Evolutionary conservation across 139 green algal species (phyloP).

Genomic region (Chlorella sp.): DNA sequence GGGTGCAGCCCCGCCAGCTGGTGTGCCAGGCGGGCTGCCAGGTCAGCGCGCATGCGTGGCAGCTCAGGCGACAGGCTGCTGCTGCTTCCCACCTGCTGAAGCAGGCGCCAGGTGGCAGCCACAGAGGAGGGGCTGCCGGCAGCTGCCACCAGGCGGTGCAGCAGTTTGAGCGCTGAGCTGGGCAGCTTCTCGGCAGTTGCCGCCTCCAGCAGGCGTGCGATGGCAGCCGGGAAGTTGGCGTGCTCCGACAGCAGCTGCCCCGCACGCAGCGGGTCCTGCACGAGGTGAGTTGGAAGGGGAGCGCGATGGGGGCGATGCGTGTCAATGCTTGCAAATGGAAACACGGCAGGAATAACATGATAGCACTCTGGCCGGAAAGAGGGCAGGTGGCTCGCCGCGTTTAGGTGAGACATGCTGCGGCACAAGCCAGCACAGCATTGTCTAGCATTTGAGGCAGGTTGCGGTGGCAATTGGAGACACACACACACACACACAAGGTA

Average conservation of each 20-base stretch:
- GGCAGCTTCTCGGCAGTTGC: neutral
- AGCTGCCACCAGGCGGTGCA: neutral
- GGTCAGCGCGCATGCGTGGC: neutral
- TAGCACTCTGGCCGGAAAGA: too few species aligned
- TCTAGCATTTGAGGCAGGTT: neutral
- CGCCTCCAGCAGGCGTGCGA: conserved; percentile 3
- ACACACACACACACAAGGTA: too few species aligned
- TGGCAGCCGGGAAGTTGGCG: neutral
- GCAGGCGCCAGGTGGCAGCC: neutral
- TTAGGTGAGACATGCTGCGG: neutral
- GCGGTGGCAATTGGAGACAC: too few species aligned
- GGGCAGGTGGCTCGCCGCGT: too few species aligned
- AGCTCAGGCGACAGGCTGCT: neutral
- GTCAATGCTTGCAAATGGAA: neutral
- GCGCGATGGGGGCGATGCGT: too few species aligned
- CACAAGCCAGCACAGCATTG: neutral
- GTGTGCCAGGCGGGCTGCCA: neutral
- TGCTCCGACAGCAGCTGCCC: conserved; percentile 20
- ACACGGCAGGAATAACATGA: too few species aligned
- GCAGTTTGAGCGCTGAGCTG: neutral
- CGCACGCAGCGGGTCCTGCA: conserved; percentile 14
- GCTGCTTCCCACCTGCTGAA: neutral
- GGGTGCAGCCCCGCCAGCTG: conserved; percentile 23
- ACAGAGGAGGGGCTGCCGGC: neutral
- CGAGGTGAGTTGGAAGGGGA: too few species aligned